Base-by-base conservation (phyloP, 108 stramenopile genomes). In the Fragilariopsis cylindrus region DNA sequence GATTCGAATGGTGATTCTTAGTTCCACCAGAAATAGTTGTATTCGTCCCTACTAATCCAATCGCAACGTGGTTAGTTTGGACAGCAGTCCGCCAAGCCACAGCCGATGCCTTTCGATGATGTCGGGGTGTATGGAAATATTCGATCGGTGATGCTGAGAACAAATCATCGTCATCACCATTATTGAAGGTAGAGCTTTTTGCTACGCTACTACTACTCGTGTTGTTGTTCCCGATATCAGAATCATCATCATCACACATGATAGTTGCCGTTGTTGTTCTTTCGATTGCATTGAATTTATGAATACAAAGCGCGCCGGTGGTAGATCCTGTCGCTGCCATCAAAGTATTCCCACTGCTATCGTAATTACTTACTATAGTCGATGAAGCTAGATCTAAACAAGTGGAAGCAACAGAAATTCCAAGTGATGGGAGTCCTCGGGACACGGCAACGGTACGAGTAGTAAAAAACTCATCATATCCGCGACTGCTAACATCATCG, bases 301-400 rank as follows among this genome's bases (percentile, higher is more conserved):
- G 92, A 48, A 93, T 71, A 63, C 85, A 86, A 18, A 93, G 67
- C 16, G 85, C 84, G 13, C 92, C 92, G 7, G 84, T 88, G 5
- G 87, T 86, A n/a, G 88, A 62, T 55, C 92, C 92, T 8, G 92
- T 93, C 43, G 90, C 90, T 71, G 72, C 65, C 39, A 57, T 58
- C 3, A 70, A 53, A 48, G 57, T 46, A 13, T 41, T 9, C 54
- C 21, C 44, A 3, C 11, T 41, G 0, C 56, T 49, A n/a, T 67
- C 47, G 69, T 73, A 70, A 7, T 57, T 47, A 18, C 72, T 40
- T 2, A 73, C 60, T 19, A 58, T 0, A 5, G 77, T 57, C 39
- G 3, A 44, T 4, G 62, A 63, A 39, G 79, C 76, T 48, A 90
- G 73, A 55, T 85, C 83, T 45, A 92, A 60, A 55, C 88, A 92